Percentiles rank a stretch among this genome's conserved stretches.
Conservation (phyloP, 768 basidiomycete genomes). For the Sporobolomyces roseus region DNA sequence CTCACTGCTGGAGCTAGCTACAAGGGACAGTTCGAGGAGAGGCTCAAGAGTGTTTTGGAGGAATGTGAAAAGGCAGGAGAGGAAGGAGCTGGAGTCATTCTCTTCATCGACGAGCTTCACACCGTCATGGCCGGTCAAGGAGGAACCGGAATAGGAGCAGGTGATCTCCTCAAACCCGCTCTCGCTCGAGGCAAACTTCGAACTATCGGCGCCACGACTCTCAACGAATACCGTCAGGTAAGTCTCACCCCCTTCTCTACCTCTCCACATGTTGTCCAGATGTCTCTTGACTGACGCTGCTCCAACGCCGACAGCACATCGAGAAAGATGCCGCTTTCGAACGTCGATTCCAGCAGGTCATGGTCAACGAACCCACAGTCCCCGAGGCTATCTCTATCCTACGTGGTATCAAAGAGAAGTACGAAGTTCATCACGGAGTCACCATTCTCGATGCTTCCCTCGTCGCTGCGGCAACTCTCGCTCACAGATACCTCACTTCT, state of each 20-base stretch:
- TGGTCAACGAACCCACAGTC: constrained; percentile 78
- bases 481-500: constrained; percentile 74
- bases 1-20: constrained; percentile 70
- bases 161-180: constrained; percentile 57
- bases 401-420: constrained; percentile 88
- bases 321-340: constrained; percentile 67
- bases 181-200: constrained; percentile 75
- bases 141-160: constrained; percentile 87
- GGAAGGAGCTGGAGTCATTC: constrained; percentile 73
- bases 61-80: constrained; percentile 86
- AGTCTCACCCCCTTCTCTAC: too few relatives aligned
- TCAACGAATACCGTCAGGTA: constrained; percentile 85
- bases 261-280: too few relatives aligned
- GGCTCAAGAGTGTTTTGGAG: constrained; percentile 82
- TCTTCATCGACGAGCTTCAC: constrained; percentile 83
- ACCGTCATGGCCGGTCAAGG: constrained; percentile 88
- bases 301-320: too few relatives aligned
- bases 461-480: constrained; percentile 82
- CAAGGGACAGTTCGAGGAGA: constrained; percentile 95
- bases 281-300: too few relatives aligned
- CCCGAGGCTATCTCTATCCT: constrained; percentile 87
- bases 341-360: constrained; percentile 40
- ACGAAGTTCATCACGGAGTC: constrained; percentile 85
- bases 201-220: constrained; percentile 84
- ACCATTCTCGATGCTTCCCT: constrained; percentile 84